Conservation (phyloP, 306 rosid genomes). For the Vigna hirtella region DNA sequence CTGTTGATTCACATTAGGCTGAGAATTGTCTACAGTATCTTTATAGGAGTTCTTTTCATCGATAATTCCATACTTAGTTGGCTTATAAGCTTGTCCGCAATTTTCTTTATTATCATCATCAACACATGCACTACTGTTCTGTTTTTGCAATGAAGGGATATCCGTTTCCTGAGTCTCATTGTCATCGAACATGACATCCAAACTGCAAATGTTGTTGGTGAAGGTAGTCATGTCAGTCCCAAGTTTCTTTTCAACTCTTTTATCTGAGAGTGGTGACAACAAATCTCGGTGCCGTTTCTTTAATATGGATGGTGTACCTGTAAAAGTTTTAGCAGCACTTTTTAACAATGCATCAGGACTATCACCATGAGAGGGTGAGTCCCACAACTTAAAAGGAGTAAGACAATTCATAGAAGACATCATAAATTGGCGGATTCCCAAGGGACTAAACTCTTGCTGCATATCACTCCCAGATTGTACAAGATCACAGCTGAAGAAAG, state of each 20-base stretch:
- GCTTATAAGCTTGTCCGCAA: conserved; percentile 39
- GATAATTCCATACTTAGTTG: conserved; percentile 40
- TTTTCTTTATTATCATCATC: conserved; percentile 69
- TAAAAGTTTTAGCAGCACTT: conserved; percentile 93
- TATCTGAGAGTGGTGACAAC: conserved; percentile 85
- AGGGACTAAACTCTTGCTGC: conserved; percentile 98
- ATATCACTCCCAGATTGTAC: conserved; percentile 73
- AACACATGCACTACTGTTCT: conserved; percentile 41
- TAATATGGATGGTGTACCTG: conserved; percentile 85
- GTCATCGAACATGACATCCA: conserved; percentile 78
- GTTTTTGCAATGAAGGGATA: conserved; percentile 46
- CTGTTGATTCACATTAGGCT: conserved; percentile 50
- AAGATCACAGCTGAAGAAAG: conserved; percentile 98
- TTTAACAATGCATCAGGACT: conserved; percentile 87
- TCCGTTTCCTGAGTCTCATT: conserved; percentile 51
- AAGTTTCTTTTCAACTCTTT: conserved; percentile 74
- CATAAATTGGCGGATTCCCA: conserved; percentile 94
- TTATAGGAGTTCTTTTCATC: conserved; percentile 43
- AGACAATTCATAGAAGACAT: conserved; percentile 89
- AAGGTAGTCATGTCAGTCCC: conserved; percentile 64
- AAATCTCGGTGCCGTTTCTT: conserved; percentile 87
- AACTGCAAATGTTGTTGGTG: conserved; percentile 67
- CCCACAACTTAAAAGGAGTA: conserved; percentile 92
- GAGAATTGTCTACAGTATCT: conserved; percentile 44
- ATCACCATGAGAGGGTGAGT: conserved; percentile 75